Evolutionary conservation across 1,284 basidiomycete species (phyloP), one percentile per base, ranked within the genome.

Genomic region (Sporisorium graminicola): DNA sequence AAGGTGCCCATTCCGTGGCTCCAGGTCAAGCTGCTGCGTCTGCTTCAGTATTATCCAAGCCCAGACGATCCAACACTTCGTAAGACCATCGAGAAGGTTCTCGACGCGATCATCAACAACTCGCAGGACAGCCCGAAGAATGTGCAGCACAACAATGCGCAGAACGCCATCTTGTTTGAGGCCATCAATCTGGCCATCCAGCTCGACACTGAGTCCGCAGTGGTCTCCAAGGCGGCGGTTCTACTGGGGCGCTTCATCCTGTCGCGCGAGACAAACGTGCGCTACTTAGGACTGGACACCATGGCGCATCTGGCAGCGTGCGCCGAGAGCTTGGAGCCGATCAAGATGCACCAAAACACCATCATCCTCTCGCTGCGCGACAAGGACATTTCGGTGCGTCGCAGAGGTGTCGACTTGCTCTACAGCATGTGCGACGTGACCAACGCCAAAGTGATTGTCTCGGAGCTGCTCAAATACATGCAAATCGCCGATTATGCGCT

Each of bases 381-480:
- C 88, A 94, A 95, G 83, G 97, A 99, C 86, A 98, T 99, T 66
- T 96, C 94, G 33, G 95, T 99, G 50, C 91, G 97, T 43, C 89
- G 97, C 60, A 90, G 97, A 65, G 97, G 95, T 1, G 89, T 99
- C 54, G 97, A 99, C 87, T 88, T 99, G 54, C 89, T 99, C 14
- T 99, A 98, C 87, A 97, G 94, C 86, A 98, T 99, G 96, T 99
- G 97, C 87, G 97, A 99, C 85, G 90, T 92, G 18, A 92, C 93
- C 80, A 99, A 98, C 87, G 94, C 95, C 16, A 95, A 95, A 84
- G 88, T 93, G 63, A 95, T 99, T 77, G 97, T 99, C 29, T 94
- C 92, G 58, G 95, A 99, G 86, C 89, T 99, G 29, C 88, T 99
- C 64, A 90, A 93, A 69, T 99, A 98, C 86, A 89, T 99, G 66